Evolutionary conservation across 1,139 yeast species (phyloP), one percentile per base, ranked within the genome.

Genomic region (Candida glucosophila): DNA sequence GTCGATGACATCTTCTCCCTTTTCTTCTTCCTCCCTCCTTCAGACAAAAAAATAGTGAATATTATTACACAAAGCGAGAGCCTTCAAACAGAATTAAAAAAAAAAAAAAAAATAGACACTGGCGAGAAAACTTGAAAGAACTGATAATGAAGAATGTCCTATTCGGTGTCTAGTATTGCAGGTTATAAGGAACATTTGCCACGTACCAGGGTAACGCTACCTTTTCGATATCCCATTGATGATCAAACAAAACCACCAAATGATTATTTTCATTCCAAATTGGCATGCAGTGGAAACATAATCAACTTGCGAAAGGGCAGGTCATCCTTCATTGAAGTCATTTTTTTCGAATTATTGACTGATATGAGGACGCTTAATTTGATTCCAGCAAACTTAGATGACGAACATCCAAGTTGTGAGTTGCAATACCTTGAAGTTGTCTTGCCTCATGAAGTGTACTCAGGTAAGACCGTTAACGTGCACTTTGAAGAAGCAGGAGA

Each of bases 1-100:
- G 88, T 83, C 13, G 95, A 83, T 11, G 94, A 79, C 97, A 90
- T 90, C 3, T 19, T 17, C 10, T 16, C 11, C 13, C 6, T 8
- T 11, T 17, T 11, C 12, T 13, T 12, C 19, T 17, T 14, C 14
- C n/a, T n/a, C n/a, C n/a, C n/a, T n/a, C n/a, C n/a, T n/a, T n/a
- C n/a, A n/a, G n/a, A n/a, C n/a, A n/a, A n/a, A n/a, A n/a, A n/a
- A n/a, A n/a, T n/a, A n/a, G n/a, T n/a, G n/a, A n/a, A 34, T 55
- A 11, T 11, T 14, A 20, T 30, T 22, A 24, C 33, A 30, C 33
- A 30, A 30, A 30, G 25, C 17, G 11, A n/a, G 15, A 13, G 14
- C 6, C n/a, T 12, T 22, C 16, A 15, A 13, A 20, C 14, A 16
- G 15, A 22, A 20, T 14, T 27, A 26, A 18, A 26, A 36, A 43